Conservation (phyloP, 2,329 filamentous ascomycete genomes). For the Calonectria leucothoes region DNA sequence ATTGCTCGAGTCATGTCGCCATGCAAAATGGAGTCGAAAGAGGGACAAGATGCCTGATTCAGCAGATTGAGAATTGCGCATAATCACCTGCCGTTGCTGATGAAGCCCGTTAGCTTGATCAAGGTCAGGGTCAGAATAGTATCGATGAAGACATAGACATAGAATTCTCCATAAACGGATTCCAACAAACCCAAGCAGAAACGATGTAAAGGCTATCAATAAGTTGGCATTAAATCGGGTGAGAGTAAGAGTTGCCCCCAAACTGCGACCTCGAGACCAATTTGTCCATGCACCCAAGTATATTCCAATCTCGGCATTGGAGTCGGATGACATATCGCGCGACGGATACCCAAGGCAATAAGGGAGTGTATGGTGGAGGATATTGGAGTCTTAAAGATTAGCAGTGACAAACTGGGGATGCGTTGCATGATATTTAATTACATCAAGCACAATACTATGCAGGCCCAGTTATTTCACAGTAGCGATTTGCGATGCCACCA, state of each 20-base stretch:
- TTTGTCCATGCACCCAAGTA: conserved; percentile 1
- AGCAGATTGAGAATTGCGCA: background rate
- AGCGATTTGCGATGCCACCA: too few species aligned
- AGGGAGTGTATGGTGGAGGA: too few species aligned
- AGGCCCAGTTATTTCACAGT: too few species aligned
- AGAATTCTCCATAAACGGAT: conserved; percentile 2
- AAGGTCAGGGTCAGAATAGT: background rate
- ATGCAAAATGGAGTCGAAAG: background rate
- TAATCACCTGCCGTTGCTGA: background rate
- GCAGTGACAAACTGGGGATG: too few species aligned
- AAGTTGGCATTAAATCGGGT: background rate
- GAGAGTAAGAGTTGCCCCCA: background rate
- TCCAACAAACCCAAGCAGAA: background rate
- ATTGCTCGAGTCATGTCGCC: background rate
- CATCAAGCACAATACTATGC: too few species aligned
- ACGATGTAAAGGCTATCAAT: background rate
- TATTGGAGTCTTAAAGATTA: too few species aligned
- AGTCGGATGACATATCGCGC: too few species aligned
- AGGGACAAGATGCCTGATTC: background rate
- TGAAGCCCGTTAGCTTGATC: background rate
- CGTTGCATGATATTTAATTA: too few species aligned
- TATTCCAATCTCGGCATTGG: background rate
- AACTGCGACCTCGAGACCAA: background rate
- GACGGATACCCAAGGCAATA: too few species aligned
- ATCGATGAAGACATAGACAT: background rate